A percentile compares a stretch with the other conserved stretches of the same genome.
phyloP scores from a whole-genome alignment of 179 eudicot genomes.

The Nepenthes alata region DNA sequence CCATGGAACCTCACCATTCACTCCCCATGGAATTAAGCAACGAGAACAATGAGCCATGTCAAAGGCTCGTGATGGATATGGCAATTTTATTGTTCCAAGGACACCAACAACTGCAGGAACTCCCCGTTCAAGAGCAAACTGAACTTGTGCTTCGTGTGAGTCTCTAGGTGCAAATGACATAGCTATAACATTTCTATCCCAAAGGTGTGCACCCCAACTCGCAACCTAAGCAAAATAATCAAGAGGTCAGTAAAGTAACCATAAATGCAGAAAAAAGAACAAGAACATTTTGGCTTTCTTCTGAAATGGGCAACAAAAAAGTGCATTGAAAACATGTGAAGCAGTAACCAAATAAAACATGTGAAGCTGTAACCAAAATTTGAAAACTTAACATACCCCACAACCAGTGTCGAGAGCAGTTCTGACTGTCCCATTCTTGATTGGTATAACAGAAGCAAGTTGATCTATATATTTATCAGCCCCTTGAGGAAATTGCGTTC shows the following conservation, averaged over 20 bases:
- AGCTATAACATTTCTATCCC: conserved; percentile 67
- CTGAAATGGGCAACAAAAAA: neutral
- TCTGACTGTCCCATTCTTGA: conserved; percentile 60
- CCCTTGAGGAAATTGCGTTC: conserved; percentile 76
- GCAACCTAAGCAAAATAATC: conserved; percentile 41
- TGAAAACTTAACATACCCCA: conserved; percentile 40
- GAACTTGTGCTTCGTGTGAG: conserved; percentile 77
- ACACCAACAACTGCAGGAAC: conserved; percentile 81
- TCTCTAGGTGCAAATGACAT: conserved; percentile 86
- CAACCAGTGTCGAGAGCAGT: conserved; percentile 82
- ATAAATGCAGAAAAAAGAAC: neutral
- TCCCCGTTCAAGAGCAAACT: conserved; percentile 78
- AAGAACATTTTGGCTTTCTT: neutral
- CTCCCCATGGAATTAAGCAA: conserved; percentile 71
- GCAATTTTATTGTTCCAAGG: conserved; percentile 59
- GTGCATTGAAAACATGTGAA: neutral
- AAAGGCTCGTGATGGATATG: conserved; percentile 65
- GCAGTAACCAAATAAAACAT: too few relatives aligned
- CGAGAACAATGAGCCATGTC: conserved; percentile 88
- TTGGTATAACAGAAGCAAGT: conserved; percentile 60
- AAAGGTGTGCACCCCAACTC: conserved; percentile 81
- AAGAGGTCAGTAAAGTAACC: neutral
- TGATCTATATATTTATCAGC: conserved; percentile 73
- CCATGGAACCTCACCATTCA: conserved; percentile 37
- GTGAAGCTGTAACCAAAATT: neutral